Evolutionary conservation across 179 eudicot genomes (phyloP), one percentile per base, ranked within the genome.

Genomic region (Beta macrorhiza): DNA sequence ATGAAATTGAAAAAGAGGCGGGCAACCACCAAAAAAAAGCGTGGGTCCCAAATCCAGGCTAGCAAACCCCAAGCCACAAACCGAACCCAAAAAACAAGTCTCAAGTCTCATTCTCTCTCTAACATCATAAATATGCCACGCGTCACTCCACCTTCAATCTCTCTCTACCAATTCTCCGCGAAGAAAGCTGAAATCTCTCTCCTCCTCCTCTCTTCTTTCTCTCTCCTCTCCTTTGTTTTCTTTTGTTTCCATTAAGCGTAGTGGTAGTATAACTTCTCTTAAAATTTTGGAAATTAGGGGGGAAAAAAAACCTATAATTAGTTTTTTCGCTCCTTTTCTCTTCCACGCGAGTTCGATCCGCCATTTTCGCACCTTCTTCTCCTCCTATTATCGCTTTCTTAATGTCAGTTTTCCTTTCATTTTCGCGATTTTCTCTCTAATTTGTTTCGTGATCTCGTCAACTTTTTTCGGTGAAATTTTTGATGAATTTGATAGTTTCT

Each of bases 341-440:
- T 2, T 57, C 7, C 14, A 67, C 52, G 42, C 57, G 22, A 58
- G 49, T 42, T 74, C 42, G 79, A 83, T 79, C 82, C 82, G 79
- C 79, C 85, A 79, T 83, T 83, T 51, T 74, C 82, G 85, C 76
- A 74, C 72, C 53, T 49, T 4, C 62, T 62, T 55, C 82, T 4
- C 62, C 29, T 55, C 82, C 49, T 55, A n/a, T 11, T 45, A 25
- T 52, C 74, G 64, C 75, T 19, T 19, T 17, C 20, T 75, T 25
- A n/a, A 53, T 59, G 73, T 55, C 67, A n/a, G 77, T 62, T 75
- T 25, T 81, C 22, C 72, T 58, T 71, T 13, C 32, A 44, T 20
- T 78, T 51, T 72, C 37, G 37, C 45, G 2, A 7, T 42, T 52
- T 52, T 44, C 42, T 82, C 20, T 51, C 15, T 7, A 14, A 5